phyloP scores from a whole-genome alignment of 768 basidiomycete genomes.

The Dioszegia hungarica region DNA sequence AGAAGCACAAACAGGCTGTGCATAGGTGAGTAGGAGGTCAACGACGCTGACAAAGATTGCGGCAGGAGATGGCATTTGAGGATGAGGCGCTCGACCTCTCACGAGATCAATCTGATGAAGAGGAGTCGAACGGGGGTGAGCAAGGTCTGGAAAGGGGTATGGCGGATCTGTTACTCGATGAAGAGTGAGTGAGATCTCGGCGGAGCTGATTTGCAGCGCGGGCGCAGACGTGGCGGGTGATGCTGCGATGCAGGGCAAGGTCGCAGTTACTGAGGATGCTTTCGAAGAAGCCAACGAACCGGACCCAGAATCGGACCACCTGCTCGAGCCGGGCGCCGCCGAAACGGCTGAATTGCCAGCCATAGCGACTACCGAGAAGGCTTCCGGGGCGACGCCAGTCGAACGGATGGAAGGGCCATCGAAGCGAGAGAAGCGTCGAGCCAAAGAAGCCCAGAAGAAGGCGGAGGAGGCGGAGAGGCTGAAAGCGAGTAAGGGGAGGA shows the following conservation, averaged over 20 bases:
- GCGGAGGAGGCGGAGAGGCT: slow-evolving; percentile 47
- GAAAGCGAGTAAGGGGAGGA: slow-evolving; percentile 14
- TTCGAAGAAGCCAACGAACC: neutral
- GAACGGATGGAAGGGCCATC: slow-evolving; percentile 49
- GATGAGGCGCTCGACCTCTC: slow-evolving; percentile 61
- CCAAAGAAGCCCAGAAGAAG: slow-evolving; percentile 69
- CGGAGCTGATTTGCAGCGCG: too few relatives aligned
- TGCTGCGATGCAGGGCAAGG: too few relatives aligned
- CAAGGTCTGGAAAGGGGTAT: slow-evolving; percentile 13
- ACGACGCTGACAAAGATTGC: slow-evolving; percentile 51
- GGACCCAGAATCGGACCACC: too few relatives aligned
- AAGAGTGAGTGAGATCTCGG: too few relatives aligned
- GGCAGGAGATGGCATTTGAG: slow-evolving; percentile 70
- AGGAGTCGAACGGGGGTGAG: slow-evolving; percentile 23
- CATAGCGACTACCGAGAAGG: too few relatives aligned
- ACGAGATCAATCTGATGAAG: slow-evolving; percentile 33
- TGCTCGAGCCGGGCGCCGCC: too few relatives aligned
- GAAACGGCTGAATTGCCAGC: too few relatives aligned
- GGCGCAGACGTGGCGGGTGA: too few relatives aligned
- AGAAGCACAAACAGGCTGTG: slow-evolving; percentile 85
- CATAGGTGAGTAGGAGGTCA: slow-evolving; percentile 53
- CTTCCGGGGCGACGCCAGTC: too few relatives aligned
- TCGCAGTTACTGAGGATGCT: neutral
- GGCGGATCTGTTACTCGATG: too few relatives aligned
- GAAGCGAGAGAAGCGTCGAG: slow-evolving; percentile 77